Conservation (phyloP, 345 rosid species). For the Toxicodendron radicans region DNA sequence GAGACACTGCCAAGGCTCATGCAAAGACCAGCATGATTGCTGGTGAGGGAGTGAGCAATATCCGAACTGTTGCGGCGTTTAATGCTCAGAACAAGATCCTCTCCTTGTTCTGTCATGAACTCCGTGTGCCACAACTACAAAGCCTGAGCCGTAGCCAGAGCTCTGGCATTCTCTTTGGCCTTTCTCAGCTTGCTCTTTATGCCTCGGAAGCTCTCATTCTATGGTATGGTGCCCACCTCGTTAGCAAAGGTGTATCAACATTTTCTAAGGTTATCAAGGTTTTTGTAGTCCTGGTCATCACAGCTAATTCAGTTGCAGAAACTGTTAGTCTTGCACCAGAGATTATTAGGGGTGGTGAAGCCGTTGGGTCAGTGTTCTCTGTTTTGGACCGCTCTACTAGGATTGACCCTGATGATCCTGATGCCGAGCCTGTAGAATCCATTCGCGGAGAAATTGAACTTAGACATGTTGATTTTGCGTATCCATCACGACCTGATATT, state of each 20-base stretch:
- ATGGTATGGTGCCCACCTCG: slow-evolving; percentile 97
- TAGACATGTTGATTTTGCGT: slow-evolving; percentile 89
- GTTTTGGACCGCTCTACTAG: slow-evolving; percentile 74
- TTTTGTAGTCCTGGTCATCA: slow-evolving; percentile 88
- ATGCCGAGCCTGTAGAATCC: slow-evolving; percentile 79
- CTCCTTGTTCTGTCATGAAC: slow-evolving; percentile 79
- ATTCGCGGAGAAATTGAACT: slow-evolving; percentile 94
- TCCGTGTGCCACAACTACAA: slow-evolving; percentile 70
- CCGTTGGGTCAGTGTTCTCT: slow-evolving; percentile 93
- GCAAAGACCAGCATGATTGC: slow-evolving; percentile 99
- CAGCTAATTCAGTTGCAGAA: slow-evolving; percentile 98
- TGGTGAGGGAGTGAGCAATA: slow-evolving; percentile 99
- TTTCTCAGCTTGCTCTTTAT: slow-evolving; percentile 92
- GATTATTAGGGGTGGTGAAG: slow-evolving; percentile 94
- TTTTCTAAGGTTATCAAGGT: slow-evolving; percentile 99
- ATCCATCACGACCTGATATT: slow-evolving; percentile 91
- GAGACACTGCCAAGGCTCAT: slow-evolving; percentile 99
- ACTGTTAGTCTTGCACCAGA: slow-evolving; percentile 99
- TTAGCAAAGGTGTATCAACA: slow-evolving; percentile 77
- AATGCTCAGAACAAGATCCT: slow-evolving; percentile 91
- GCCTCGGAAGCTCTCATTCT: slow-evolving; percentile 96
- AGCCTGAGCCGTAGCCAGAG: slow-evolving; percentile 83
- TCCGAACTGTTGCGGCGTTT: slow-evolving; percentile 96
- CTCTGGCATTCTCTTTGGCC: slow-evolving; percentile 89
- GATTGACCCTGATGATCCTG: slow-evolving; percentile 93